Evolutionary conservation across 2,329 filamentous ascomycete genomes (phyloP).

Genomic region (Ascochyta rabiei): DNA sequence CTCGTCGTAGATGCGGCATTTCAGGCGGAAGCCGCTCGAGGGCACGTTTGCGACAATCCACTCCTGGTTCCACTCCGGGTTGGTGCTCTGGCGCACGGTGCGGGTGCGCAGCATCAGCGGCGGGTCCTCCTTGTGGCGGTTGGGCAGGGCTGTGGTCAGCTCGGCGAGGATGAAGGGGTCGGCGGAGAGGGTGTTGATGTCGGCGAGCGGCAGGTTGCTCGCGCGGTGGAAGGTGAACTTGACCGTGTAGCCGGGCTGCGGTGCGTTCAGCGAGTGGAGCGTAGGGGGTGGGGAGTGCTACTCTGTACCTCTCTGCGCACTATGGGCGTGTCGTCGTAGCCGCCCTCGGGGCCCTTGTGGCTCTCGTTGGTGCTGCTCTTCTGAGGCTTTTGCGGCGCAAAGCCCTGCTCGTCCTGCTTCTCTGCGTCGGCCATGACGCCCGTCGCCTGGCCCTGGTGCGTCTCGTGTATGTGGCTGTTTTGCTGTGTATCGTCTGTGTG

Average conservation of each 20-base stretch:
- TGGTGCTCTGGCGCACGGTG: constrained; percentile 72
- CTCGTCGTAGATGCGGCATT: constrained; percentile 88
- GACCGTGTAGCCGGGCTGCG: constrained; percentile 80
- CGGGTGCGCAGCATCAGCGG: constrained; percentile 74
- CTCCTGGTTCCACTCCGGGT: constrained; percentile 81
- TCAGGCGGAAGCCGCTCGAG: constrained; percentile 78
- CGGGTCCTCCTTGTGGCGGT: constrained; percentile 85
- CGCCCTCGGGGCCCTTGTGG: constrained; percentile 67
- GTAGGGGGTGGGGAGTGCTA: background rate
- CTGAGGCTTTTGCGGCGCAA: constrained; percentile 25
- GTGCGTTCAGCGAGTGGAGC: constrained; percentile 33
- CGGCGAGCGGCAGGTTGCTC: constrained; percentile 79
- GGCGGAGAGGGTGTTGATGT: constrained; percentile 76
- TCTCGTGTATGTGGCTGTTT: background rate
- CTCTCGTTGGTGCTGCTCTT: constrained; percentile 38
- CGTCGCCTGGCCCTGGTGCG: constrained; percentile 16
- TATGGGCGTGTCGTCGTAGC: constrained; percentile 79
- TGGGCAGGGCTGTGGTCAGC: constrained; percentile 72
- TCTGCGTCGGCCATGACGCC: constrained; percentile 5
- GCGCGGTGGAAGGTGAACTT: constrained; percentile 85
- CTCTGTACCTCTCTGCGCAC: constrained; percentile 54
- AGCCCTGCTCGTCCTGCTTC: constrained; percentile 15
- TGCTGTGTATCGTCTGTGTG: too few species aligned
- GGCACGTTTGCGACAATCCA: constrained; percentile 92
- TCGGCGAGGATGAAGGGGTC: constrained; percentile 84